Evolutionary conservation across 1,284 basidiomycete genomes (phyloP).

Genomic region (Spongiforma sp.): DNA sequence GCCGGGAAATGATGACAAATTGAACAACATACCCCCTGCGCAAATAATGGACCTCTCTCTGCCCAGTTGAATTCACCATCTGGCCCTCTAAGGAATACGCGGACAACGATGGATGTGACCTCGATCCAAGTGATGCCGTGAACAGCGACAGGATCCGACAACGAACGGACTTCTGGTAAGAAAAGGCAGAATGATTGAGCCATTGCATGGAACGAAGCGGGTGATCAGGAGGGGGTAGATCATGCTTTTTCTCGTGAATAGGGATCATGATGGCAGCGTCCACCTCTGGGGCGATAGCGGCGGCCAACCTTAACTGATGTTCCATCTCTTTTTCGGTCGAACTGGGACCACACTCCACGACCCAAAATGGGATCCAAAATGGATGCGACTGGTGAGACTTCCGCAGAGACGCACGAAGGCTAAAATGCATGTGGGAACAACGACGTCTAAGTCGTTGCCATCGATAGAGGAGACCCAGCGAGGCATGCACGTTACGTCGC

Average conservation of each 20-base stretch:
- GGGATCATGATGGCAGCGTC: neutral
- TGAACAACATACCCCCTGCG: neutral
- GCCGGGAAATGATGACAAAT: neutral
- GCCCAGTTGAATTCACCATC: neutral
- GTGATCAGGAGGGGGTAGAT: neutral
- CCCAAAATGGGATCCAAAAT: no score
- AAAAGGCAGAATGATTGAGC: neutral
- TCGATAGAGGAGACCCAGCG: no score
- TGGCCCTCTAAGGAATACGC: neutral
- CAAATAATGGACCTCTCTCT: neutral
- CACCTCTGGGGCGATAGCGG: neutral
- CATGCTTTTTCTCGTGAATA: neutral
- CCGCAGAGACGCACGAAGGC: no score
- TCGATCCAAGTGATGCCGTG: neutral
- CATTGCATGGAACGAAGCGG: neutral
- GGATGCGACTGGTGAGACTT: no score
- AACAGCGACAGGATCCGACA: neutral
- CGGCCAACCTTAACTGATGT: neutral
- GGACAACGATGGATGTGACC: neutral
- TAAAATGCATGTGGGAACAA: no score
- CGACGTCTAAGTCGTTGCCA: no score
- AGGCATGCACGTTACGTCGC: no score
- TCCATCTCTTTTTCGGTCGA: no score
- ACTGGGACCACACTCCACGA: no score
- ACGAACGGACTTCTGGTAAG: neutral